phyloP scores from a whole-genome alignment of 345 rosid species.

The Firmiana major region DNA sequence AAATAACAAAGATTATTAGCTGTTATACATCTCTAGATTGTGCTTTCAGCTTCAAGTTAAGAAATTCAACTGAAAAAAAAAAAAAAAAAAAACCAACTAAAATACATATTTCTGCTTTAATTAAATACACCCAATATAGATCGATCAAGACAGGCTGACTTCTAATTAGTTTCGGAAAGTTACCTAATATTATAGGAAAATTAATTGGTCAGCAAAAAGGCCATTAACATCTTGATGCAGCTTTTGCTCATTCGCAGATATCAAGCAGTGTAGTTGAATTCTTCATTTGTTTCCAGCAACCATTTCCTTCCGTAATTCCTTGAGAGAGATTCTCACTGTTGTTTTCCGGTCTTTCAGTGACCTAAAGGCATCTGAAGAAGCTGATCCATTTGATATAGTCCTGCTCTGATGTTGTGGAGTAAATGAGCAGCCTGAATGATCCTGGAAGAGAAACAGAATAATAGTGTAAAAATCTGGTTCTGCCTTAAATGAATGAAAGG shows the following conservation, averaged over 20 bases:
- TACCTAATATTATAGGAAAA: not conserved
- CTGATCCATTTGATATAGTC: constrained; percentile 12
- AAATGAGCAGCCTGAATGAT: constrained; percentile 1
- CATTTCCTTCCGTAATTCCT: not conserved
- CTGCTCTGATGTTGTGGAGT: constrained; percentile 9
- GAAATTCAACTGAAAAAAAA: not conserved
- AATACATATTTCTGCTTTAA: not conserved
- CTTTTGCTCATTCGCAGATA: not conserved
- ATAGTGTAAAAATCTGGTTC: not conserved
- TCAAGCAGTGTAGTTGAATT: not conserved
- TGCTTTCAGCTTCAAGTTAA: not conserved
- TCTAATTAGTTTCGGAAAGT: not conserved
- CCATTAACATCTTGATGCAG: not conserved
- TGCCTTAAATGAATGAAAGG: not conserved
- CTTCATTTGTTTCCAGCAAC: not conserved
- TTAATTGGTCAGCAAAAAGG: not conserved
- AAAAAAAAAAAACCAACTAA: not conserved
- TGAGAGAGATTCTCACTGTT: not conserved
- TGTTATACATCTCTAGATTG: not conserved
- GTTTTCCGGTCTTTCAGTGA: constrained; percentile 6
- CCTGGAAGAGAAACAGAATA: too few relatives aligned
- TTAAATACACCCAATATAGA: not conserved
- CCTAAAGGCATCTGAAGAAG: not conserved
- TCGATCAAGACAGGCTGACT: not conserved
- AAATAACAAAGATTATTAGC: not conserved